These are phyloP conservation scores for Letharia lupina DNA, from an alignment of 495 filamentous ascomycete species.

Conservation along the genomic window DNA sequence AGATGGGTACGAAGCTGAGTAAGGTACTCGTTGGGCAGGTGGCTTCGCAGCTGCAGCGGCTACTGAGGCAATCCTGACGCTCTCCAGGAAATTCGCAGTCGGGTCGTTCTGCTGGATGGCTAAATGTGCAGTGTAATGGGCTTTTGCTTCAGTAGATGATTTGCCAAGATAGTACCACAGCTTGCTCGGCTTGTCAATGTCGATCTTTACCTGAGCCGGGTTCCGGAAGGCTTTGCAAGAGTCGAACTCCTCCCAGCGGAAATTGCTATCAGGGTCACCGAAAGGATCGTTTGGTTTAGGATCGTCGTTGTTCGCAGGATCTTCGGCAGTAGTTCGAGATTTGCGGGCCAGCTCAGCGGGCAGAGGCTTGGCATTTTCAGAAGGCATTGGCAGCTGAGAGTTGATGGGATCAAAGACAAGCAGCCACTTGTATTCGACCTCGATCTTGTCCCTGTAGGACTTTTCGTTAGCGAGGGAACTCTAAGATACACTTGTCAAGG, in stretches of 20 bases:
- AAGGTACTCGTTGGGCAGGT: conserved; percentile 25
- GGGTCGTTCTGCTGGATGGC: conserved; percentile 48
- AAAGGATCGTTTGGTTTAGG: conserved; percentile 52
- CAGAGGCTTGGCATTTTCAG: conserved; percentile 49
- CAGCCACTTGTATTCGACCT: conserved; percentile 49
- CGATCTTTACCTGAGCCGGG: conserved; percentile 50
- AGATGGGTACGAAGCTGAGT: conserved; percentile 20
- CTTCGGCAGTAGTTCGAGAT: conserved; percentile 33
- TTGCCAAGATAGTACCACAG: conserved; percentile 87
- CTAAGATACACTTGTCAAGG: not conserved
- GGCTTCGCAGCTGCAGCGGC: conserved; percentile 34
- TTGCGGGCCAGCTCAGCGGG: conserved; percentile 49
- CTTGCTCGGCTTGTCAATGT: conserved; percentile 59
- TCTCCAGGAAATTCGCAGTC: conserved; percentile 51
- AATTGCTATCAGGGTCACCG: conserved; percentile 42
- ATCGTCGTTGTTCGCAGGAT: conserved; percentile 41
- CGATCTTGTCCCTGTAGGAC: conserved; percentile 40
- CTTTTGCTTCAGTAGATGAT: conserved; percentile 82
- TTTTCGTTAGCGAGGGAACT: not conserved
- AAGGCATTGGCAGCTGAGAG: conserved; percentile 35
- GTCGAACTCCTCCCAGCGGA: conserved; percentile 79
- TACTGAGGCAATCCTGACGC: conserved; percentile 35
- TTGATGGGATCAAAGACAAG: conserved; percentile 46
- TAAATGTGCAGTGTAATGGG: conserved; percentile 83
- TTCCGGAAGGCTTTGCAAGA: conserved; percentile 42